Base-by-base conservation (phyloP, 106 monocot species). In the Acorus calamus region DNA sequence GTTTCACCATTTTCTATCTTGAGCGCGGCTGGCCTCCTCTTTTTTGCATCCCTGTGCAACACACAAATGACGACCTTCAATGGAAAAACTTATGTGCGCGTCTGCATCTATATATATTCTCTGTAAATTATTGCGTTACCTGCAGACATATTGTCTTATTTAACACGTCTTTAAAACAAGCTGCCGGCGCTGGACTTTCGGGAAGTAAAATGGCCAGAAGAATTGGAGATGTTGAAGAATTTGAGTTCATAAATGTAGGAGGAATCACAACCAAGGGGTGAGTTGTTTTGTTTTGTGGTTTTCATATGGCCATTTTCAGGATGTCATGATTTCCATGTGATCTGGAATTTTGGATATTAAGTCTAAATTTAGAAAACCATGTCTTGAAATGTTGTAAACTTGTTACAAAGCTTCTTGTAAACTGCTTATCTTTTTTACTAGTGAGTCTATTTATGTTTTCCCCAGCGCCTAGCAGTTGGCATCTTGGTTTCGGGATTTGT, bases 151-250 rank as follows among this genome's bases (percentile, higher is more conserved):
- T 43, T 60, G 28, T 43, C 44, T 60, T 4, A 43, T 42, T 3
- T 60, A 0, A 4, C 44, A 48, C 3, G 3, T 11, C 67, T 47
- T 60, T 7, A 72, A 72, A 53, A 63, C 63, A 68, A 98, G 96
- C 88, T 80, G 96, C 96, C 83, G 96, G 96, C 62, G 96, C 96
- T 85, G 96, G 96, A 71, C 91, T 98, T 69, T 76, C 96, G 52
- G 96, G 96, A 13, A 92, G 78, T 69, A 98, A 98, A 76, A 92
- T 98, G 96, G 96, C 96, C 64, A 85, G 87, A 77, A 78, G 96
- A 81, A 98, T 73, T 42, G 96, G 91, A 52, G 69, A 67, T 64
- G 59, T 98, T 64, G 79, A 88, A 76, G 96, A 98, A 75, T 98
- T 98, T 79, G 96, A 98, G 62, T 98, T 98, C 68, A 98, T 75